Evolutionary conservation across 1,284 basidiomycete species (phyloP).

Genomic region (Megacollybia platyphylla): DNA sequence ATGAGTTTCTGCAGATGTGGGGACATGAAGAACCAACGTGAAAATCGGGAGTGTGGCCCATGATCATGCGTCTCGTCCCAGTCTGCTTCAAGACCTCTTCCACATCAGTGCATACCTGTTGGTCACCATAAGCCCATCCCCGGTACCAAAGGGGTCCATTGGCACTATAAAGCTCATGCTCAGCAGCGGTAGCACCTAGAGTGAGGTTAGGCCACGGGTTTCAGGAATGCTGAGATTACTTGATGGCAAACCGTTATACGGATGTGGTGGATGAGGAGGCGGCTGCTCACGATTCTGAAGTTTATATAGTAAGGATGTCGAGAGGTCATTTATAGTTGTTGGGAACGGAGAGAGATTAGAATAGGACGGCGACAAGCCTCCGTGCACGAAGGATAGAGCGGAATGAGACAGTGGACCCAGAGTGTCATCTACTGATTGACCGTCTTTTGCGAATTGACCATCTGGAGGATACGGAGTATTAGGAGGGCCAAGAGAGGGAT

Average conservation of each 20-base stretch:
- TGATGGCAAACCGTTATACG: constrained; percentile 60
- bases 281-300: constrained; percentile 51
- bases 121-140: constrained; percentile 71
- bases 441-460: constrained; percentile 20
- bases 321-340: constrained; percentile 64
- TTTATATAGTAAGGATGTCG: constrained; percentile 50
- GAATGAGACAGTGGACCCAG: constrained; percentile 50
- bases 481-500: constrained; percentile 53
- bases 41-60: constrained; percentile 92
- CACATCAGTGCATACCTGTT: constrained; percentile 61
- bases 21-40: constrained; percentile 26
- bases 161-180: constrained; percentile 56
- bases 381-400: constrained; percentile 79
- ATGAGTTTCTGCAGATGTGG: background rate
- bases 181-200: constrained; percentile 45
- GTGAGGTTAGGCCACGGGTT: constrained; percentile 13
- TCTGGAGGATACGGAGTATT: constrained; percentile 58
- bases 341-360: constrained; percentile 68
- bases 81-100: constrained; percentile 58
- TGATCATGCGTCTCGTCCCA: constrained; percentile 77
- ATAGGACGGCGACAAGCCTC: constrained; percentile 71
- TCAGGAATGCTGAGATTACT: constrained; percentile 4
- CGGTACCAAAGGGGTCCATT: constrained; percentile 88
- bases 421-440: constrained; percentile 12
- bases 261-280: constrained; percentile 68